phyloP scores from a whole-genome alignment of 169 alveolate species.

The Besnoitia besnoiti region DNA sequence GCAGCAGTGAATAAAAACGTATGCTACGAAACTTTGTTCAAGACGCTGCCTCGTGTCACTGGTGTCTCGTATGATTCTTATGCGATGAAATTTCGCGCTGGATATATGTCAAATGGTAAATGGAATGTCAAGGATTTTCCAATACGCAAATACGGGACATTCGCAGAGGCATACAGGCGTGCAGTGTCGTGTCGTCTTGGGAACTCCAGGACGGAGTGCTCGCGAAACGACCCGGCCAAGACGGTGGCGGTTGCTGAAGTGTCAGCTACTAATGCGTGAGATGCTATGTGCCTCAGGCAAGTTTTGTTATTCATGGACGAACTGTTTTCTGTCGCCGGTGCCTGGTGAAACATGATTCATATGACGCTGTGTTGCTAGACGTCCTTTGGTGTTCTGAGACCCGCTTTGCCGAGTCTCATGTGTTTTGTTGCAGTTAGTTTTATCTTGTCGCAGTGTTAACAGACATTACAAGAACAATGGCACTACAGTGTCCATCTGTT shows the following conservation, averaged over 20 bases:
- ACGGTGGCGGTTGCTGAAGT: slow-evolving; percentile 5
- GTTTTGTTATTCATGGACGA: not conserved
- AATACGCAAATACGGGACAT: slow-evolving; percentile 21
- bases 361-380: not conserved
- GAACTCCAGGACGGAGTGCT: not conserved
- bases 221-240: not conserved
- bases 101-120: slow-evolving; percentile 19
- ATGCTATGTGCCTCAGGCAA: not conserved
- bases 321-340: not conserved
- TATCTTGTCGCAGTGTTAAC: no score
- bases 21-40: slow-evolving; percentile 25
- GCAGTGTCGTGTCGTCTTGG: slow-evolving; percentile 17
- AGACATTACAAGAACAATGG: no score
- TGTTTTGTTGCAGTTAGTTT: no score
- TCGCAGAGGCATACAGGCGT: slow-evolving; percentile 32
- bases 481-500: no score
- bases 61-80: slow-evolving; percentile 37
- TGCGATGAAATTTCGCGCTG: slow-evolving; percentile 29
- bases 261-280: not conserved
- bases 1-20: not conserved
- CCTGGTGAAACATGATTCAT: no score
- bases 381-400: no score
- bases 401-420: no score
- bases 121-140: slow-evolving; percentile 37
- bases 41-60: slow-evolving; percentile 13